These are phyloP conservation scores for Kodamaea restingae DNA, from an alignment of 805 yeast species.

Conservation along the genomic window DNA sequence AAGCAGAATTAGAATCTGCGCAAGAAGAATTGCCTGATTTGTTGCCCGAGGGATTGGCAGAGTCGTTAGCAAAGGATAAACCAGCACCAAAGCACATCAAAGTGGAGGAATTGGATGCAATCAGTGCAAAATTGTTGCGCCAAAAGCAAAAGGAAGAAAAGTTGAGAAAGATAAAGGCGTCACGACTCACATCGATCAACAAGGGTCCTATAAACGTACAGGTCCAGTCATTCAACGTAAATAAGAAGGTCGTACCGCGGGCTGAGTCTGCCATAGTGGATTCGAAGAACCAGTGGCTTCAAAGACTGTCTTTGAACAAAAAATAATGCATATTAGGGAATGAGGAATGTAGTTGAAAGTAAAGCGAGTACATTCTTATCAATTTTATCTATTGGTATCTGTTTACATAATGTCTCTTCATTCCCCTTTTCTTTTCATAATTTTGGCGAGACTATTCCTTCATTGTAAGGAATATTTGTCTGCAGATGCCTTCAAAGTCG, in stretches of 20 bases:
- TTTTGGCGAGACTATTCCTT: too few relatives aligned
- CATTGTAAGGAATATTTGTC: too few relatives aligned
- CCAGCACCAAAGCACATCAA: constrained; percentile 28
- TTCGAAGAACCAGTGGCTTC: constrained; percentile 37
- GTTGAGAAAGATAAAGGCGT: constrained; percentile 23
- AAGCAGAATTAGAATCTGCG: constrained; percentile 4
- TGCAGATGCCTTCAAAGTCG: too few relatives aligned
- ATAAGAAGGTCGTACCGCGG: constrained; percentile 30
- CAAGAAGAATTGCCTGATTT: constrained; percentile 34
- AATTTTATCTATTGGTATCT: too few relatives aligned
- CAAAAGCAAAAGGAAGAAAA: constrained; percentile 32
- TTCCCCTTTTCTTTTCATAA: too few relatives aligned
- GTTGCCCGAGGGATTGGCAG: constrained; percentile 39
- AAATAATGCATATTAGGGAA: constrained; percentile 17
- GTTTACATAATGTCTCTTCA: too few relatives aligned
- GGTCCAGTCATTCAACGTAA: constrained; percentile 23
- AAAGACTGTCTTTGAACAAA: constrained; percentile 34
- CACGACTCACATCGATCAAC: constrained; percentile 24
- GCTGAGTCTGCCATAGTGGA: constrained; percentile 31
- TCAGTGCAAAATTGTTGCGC: constrained; percentile 22
- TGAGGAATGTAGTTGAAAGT: not conserved
- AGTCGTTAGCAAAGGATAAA: constrained; percentile 16
- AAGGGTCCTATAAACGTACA: constrained; percentile 41
- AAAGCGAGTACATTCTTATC: too few relatives aligned
- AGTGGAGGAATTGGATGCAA: constrained; percentile 31